Base-by-base conservation (phyloP, 306 rosid species). In the Vachellia collinsii region DNA sequence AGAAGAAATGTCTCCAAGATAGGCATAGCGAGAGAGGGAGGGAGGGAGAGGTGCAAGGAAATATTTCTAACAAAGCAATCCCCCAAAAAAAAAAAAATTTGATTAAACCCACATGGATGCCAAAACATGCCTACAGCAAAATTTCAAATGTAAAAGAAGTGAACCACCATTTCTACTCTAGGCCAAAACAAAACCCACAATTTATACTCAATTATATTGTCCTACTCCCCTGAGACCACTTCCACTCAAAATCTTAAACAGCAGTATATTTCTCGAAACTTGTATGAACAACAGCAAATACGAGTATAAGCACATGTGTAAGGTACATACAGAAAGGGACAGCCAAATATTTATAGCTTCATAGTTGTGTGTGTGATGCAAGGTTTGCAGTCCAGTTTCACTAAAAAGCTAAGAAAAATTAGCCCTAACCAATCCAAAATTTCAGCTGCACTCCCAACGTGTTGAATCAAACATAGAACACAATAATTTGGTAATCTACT, bases 41-140 rank as follows among this genome's bases (percentile, higher is more conserved):
- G 71, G 50, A 68, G 11, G 9, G 36, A 79, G 70, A 61, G 43
- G 46, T 10, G 61, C 58, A 61, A 8, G 63, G 11, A 22, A 70
- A 12, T 11, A 41, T 51, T 42, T 68, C 73, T 3, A 41, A 41
- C 7, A 76, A 72, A 37, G 59, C 56, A 44, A 76, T 1, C 36
- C 47, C 5, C 34, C 20, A 63, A 72, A 44, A 64, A 72, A 63
- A 34, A 25, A 70, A 29, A 25, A 39, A 67, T 5, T 43, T 17
- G 34, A 80, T 38, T 50, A 13, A 37, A 74, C 38, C 81, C 53
- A n/a, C 14, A 8, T 14, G 22, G 76, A 70, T 20, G 70, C 58
- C 72, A 66, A 77, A 8, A 22, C 37, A 20, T 9, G 12, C 20
- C 53, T 68, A 20, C 0, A 42, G 51, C 10, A 41, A n/a, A 20